A percentile compares a stretch with the other conserved stretches of the same genome.
Conservation (phyloP, 169 alveolate species). For the Pseudocohnilembus persalinus region DNA sequence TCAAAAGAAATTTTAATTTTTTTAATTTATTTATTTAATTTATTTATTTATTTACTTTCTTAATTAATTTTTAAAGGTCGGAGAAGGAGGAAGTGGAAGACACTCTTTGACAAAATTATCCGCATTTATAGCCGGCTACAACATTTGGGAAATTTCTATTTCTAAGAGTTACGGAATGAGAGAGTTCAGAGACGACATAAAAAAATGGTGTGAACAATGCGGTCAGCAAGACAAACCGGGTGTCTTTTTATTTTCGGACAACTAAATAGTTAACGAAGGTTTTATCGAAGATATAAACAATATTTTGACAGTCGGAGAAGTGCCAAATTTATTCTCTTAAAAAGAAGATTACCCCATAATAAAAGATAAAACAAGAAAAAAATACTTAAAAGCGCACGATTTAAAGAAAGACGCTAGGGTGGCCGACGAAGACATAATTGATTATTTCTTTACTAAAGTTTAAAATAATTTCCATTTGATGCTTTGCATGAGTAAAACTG, state of each 20-base stretch:
- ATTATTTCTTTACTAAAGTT: constrained; percentile 89
- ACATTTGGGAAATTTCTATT: constrained; percentile 86
- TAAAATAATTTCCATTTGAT: constrained; percentile 91
- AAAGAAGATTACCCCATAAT: constrained; percentile 61
- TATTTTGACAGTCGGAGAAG: constrained; percentile 90
- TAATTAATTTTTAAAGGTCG: too few species aligned
- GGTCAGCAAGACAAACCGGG: constrained; percentile 79
- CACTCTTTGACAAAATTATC: constrained; percentile 90
- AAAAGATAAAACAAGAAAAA: constrained; percentile 52
- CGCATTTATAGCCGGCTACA: constrained; percentile 81
- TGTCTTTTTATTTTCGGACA: constrained; percentile 89
- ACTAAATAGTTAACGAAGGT: constrained; percentile 90
- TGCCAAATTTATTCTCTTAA: constrained; percentile 87
- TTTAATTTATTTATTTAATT: too few species aligned
- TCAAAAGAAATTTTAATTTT: too few species aligned
- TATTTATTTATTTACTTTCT: too few species aligned
- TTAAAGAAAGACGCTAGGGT: constrained; percentile 59
- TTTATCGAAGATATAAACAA: constrained; percentile 94
- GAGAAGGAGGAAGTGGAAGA: constrained; percentile 95
- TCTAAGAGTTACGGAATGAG: constrained; percentile 84
- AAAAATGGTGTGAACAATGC: constrained; percentile 81
- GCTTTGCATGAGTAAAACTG: constrained; percentile 93
- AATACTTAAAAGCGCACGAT: constrained; percentile 55
- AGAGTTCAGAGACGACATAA: constrained; percentile 88
- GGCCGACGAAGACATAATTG: constrained; percentile 83